Percentiles rank a stretch among this genome's conserved stretches.
These are phyloP conservation scores for Podila clonocystis DNA, from an alignment of 192 early-diverging fungal genomes.

Conservation along the genomic window DNA sequence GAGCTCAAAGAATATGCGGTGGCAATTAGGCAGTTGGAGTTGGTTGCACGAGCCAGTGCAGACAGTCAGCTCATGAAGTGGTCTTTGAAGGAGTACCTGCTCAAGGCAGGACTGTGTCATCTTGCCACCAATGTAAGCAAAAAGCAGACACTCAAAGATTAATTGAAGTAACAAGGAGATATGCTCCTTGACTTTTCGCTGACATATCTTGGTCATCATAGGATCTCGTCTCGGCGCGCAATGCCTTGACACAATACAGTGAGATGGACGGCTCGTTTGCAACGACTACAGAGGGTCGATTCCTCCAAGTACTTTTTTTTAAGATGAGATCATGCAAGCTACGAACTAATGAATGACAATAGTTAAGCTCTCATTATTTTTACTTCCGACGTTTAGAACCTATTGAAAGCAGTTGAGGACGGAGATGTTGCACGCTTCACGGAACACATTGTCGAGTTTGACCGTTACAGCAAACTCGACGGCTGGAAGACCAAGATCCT, in stretches of 20 bases:
- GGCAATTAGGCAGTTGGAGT: conserved; percentile 92
- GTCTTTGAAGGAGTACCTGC: conserved; percentile 96
- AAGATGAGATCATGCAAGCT: not conserved
- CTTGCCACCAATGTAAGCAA: conserved; percentile 76
- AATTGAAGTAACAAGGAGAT: not conserved
- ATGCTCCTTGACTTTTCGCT: not conserved
- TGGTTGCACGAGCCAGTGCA: conserved; percentile 80
- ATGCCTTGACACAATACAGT: conserved; percentile 83
- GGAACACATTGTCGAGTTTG: conserved; percentile 81
- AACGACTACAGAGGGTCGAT: conserved; percentile 85
- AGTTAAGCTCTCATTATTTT: not conserved
- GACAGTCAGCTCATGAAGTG: conserved; percentile 95
- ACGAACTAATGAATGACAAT: not conserved
- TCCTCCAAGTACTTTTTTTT: conserved; percentile 62
- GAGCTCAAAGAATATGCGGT: conserved; percentile 88
- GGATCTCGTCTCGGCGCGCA: conserved; percentile 81
- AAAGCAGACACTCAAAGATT: not conserved
- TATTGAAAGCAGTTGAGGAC: conserved; percentile 78
- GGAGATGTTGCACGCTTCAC: conserved; percentile 88
- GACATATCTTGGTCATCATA: conserved; percentile 12
- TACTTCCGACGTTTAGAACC: conserved; percentile 49
- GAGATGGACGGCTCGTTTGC: conserved; percentile 89
- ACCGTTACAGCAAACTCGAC: conserved; percentile 91
- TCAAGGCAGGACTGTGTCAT: conserved; percentile 95
- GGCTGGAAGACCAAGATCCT: conserved; percentile 96